These are phyloP conservation scores for Platanus orientalis DNA, from an alignment of 164 flowering plant species.

Conservation along the genomic window DNA sequence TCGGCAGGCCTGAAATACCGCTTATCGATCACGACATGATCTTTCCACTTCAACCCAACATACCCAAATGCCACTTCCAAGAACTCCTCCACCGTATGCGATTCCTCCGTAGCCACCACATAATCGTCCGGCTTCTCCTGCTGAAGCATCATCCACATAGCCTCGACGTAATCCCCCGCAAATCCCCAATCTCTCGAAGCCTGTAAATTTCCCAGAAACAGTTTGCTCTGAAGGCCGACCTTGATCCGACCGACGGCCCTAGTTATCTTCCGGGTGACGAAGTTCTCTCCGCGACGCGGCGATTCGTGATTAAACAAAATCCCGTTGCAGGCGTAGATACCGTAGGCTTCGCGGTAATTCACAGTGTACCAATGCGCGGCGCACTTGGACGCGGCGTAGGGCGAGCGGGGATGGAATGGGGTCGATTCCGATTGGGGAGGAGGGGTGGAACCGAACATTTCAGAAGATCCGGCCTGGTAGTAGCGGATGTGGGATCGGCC, in stretches of 20 bases:
- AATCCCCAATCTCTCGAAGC: constrained; percentile 82
- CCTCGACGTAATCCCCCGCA: constrained; percentile 81
- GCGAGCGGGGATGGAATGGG: constrained; percentile 72
- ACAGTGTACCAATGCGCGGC: constrained; percentile 88
- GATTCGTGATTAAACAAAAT: constrained; percentile 75
- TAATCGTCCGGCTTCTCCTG: constrained; percentile 72
- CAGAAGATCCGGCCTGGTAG: constrained; percentile 75
- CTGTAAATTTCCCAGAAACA: constrained; percentile 64
- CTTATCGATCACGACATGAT: constrained; percentile 70
- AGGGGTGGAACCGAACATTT: constrained; percentile 75
- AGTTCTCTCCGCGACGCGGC: constrained; percentile 69
- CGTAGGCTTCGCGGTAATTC: constrained; percentile 72
- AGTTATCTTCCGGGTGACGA: constrained; percentile 73
- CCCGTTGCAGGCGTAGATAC: constrained; percentile 67
- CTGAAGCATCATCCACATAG: constrained; percentile 91
- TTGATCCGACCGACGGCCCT: constrained; percentile 75
- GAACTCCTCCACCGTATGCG: constrained; percentile 74
- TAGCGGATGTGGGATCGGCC: constrained; percentile 47
- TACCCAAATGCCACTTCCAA: constrained; percentile 62
- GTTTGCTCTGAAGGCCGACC: constrained; percentile 64
- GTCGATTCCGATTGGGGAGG: constrained; percentile 64
- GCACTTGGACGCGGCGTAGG: constrained; percentile 69
- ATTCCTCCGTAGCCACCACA: constrained; percentile 79
- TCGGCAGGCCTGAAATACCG: constrained; percentile 72
- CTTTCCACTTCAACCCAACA: constrained; percentile 67